These are phyloP conservation scores for Nakazawaea ernobii DNA, from an alignment of 805 yeast species.

Conservation along the genomic window DNA sequence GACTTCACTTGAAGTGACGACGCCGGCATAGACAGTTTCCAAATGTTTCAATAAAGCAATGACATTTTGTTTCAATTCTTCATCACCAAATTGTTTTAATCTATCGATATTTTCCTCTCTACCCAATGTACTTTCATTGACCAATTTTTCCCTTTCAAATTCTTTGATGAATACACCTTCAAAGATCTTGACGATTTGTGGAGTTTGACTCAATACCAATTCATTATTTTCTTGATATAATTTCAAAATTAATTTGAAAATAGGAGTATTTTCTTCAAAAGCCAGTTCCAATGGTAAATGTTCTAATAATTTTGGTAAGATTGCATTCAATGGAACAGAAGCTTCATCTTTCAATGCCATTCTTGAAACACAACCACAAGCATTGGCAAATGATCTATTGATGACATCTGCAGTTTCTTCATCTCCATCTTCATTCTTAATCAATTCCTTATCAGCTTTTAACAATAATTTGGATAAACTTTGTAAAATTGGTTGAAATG, in stretches of 20 bases:
- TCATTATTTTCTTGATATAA: slow-evolving; percentile 62
- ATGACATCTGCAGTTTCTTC: slow-evolving; percentile 76
- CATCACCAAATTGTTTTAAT: slow-evolving; percentile 65
- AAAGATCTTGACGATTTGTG: slow-evolving; percentile 60
- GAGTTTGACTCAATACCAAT: slow-evolving; percentile 48
- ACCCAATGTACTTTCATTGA: slow-evolving; percentile 72
- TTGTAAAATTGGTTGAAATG: slow-evolving; percentile 64
- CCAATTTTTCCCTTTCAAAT: slow-evolving; percentile 62
- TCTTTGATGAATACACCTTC: slow-evolving; percentile 71
- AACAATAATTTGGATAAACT: slow-evolving; percentile 66
- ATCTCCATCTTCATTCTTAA: slow-evolving; percentile 56
- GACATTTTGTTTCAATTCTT: slow-evolving; percentile 59
- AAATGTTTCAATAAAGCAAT: slow-evolving; percentile 68
- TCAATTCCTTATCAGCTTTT: slow-evolving; percentile 69
- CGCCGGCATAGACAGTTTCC: slow-evolving; percentile 58
- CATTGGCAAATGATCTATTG: slow-evolving; percentile 85
- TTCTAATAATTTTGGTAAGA: slow-evolving; percentile 65
- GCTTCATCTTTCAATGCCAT: slow-evolving; percentile 69
- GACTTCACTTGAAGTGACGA: slow-evolving; percentile 47
- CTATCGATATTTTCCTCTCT: slow-evolving; percentile 79
- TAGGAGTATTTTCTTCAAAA: slow-evolving; percentile 88
- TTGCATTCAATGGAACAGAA: slow-evolving; percentile 71
- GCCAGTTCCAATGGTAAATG: slow-evolving; percentile 87
- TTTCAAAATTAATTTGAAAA: slow-evolving; percentile 69
- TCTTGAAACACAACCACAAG: slow-evolving; percentile 96